Evolutionary conservation across 345 rosid species (phyloP).

Genomic region (Euphorbia lathyris): DNA sequence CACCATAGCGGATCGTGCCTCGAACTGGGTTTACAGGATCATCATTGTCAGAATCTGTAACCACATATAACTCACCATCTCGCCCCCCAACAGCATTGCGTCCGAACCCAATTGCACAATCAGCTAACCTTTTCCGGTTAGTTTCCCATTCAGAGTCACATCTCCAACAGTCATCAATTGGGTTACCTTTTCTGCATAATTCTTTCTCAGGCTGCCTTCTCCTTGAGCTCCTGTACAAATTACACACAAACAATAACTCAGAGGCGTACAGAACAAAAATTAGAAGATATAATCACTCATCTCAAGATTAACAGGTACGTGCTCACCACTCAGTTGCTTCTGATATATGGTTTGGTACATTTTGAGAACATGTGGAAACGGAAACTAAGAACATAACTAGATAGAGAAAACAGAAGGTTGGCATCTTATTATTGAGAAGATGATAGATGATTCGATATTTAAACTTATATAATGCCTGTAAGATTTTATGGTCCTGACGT

Average conservation of each 20-base stretch:
- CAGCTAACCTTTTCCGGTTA: conserved; percentile 26
- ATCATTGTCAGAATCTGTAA: conserved; percentile 17
- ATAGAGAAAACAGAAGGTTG: conserved; percentile 19
- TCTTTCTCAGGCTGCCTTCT: conserved; percentile 12
- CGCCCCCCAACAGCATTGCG: conserved; percentile 20
- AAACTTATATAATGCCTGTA: background rate
- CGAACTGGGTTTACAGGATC: conserved; percentile 26
- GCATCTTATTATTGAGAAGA: conserved; percentile 17
- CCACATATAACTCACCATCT: conserved; percentile 28
- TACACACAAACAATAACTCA: too few species aligned
- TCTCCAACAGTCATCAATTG: conserved; percentile 33
- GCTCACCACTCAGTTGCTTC: conserved; percentile 29
- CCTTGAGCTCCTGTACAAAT: conserved; percentile 26
- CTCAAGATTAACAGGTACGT: conserved; percentile 6
- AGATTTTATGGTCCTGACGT: background rate
- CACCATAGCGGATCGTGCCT: conserved; percentile 28
- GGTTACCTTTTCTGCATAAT: conserved; percentile 27
- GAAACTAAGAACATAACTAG: conserved; percentile 13
- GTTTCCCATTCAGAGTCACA: conserved; percentile 24
- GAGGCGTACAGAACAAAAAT: background rate
- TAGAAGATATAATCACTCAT: background rate
- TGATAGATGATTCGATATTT: background rate
- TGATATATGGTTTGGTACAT: background rate
- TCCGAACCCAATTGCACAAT: conserved; percentile 32
- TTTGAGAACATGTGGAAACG: conserved; percentile 17